Evolutionary conservation across 1,284 basidiomycete genomes (phyloP), one percentile per base, ranked within the genome.

Genomic region (Pseudozyma sp.): DNA sequence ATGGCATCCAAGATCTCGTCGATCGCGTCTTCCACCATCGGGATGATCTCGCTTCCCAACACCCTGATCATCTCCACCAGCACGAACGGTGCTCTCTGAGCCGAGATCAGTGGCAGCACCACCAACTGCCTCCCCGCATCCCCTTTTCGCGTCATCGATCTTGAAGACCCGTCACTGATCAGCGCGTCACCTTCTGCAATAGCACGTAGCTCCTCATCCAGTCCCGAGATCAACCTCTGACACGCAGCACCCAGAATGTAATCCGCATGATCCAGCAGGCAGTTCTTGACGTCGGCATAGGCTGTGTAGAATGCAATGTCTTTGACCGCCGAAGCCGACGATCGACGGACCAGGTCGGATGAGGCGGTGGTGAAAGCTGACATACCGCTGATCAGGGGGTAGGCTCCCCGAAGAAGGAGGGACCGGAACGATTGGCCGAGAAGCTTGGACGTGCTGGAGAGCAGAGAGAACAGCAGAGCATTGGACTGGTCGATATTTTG

Each of bases 1-100:
- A 84, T 48, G 1, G 82, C 82, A 40, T 83, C 78, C 3, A 84
- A 48, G 7, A 84, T 71, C 59, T 84, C 82, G 49, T 84, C 82
- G 16, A 84, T 72, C 16, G 81, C 79, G 60, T 84, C 82, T 40
- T 84, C 77, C 4, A 84, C 78, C 56, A 77, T 72, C 4, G 78
- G 78, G 11, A 84, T 52, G 10, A 75, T 77, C 35, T 81, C 78
- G 4, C 68, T 57, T 11, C 82, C 82, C 1, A 84, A 70, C 44
- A 81, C 63, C 0, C 78, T 63, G 34, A 84, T 77, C 54, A 82
- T 73, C 50, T 83, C 78, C 14, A 83, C 78, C 24, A 84, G 62
- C n/a, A 84, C 82, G 44, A 80, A 75, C 4, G 82, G 82, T 13
- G 81, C 81, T 3, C 76, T 49, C 29, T 78, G 72, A 2, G 82